Base-by-base conservation (phyloP, 2,329 filamentous ascomycete species). In the Aspergillus novofumigatus region DNA sequence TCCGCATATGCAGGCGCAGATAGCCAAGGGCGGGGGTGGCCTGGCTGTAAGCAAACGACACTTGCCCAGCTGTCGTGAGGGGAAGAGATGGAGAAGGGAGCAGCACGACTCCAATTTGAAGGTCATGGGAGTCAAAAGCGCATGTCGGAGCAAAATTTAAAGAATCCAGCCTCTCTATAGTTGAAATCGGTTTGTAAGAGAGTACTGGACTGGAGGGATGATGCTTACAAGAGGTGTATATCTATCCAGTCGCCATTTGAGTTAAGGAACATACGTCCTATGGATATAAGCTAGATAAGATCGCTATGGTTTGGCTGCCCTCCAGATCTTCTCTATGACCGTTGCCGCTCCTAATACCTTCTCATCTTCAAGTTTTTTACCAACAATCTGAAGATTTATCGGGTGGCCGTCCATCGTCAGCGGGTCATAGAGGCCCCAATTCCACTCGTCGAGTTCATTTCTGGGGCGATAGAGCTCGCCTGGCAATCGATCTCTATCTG, bases 381-480 rank as follows among this genome's bases (percentile, higher is more conserved):
- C 80, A 11, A 84, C 73, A 23, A 85, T 72, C 66, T 86, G 82
- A 32, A 86, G 58, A 2, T 79, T 78, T 7, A 86, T 75, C 0
- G 82, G 82, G 52, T 81, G 70, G 0, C 72, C 73, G 41, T 78
- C 67, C 57, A 75, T 75, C 3, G 69, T 62, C 14, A 77, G 69
- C 4, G 71, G 65, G 53, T 78, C 71, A 74, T 81, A 83, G 11
- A 81, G 59, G 4, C 67, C 67, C 71, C 75, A 78, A 62, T 85
- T 84, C 79, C 79, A 82, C 51, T 74, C 70, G 61, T 85, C 82
- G 1, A 79, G 57, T 21, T 75, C 70, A 61, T 83, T 85, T 20
- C 82, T 72, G 6, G 82, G 72, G 29, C 73, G 58, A 58, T 81
- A 80, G 17, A 67, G 67, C 5, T 65, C 65, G 55, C 68, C 71